A percentile compares a stretch with the other conserved stretches of the same genome.
Conservation (phyloP, 441 rosid genomes). For the Mallotus repandus region DNA sequence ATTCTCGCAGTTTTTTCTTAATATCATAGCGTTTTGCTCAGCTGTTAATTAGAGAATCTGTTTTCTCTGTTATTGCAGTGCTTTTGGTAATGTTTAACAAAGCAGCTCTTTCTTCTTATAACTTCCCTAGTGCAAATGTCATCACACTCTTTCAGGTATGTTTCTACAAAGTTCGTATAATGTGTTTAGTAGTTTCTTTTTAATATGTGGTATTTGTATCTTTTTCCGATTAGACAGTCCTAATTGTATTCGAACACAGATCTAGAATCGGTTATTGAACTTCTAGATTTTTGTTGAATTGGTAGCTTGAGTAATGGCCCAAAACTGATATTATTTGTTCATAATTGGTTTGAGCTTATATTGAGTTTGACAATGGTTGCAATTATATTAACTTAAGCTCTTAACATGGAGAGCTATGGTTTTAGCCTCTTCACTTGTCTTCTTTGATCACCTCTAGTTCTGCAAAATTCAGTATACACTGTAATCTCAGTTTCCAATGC, state of each 20-base stretch:
- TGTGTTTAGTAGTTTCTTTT: neutral
- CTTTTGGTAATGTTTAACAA: slow-evolving; percentile 86
- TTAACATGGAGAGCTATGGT: neutral
- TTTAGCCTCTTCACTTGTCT: neutral
- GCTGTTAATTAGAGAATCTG: neutral
- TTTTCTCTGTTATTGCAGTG: slow-evolving; percentile 35
- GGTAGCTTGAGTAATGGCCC: neutral
- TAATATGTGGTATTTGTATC: no score
- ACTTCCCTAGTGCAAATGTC: slow-evolving; percentile 78
- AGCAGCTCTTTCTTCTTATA: slow-evolving; percentile 94
- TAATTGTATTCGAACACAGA: neutral
- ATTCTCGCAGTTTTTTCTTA: neutral
- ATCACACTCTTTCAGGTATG: slow-evolving; percentile 83
- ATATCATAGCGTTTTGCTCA: neutral
- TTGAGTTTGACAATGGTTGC: neutral
- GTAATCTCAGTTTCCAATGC: neutral
- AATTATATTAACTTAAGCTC: neutral
- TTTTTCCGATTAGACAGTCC: neutral
- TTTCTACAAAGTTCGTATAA: neutral
- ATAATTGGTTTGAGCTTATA: neutral
- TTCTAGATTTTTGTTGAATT: neutral
- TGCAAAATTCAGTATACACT: neutral
- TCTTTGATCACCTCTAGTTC: neutral
- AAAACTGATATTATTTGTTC: neutral
- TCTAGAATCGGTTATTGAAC: neutral